These are phyloP conservation scores for Penicillium riverlandense DNA, from an alignment of 495 filamentous ascomycete species.

Conservation along the genomic window DNA sequence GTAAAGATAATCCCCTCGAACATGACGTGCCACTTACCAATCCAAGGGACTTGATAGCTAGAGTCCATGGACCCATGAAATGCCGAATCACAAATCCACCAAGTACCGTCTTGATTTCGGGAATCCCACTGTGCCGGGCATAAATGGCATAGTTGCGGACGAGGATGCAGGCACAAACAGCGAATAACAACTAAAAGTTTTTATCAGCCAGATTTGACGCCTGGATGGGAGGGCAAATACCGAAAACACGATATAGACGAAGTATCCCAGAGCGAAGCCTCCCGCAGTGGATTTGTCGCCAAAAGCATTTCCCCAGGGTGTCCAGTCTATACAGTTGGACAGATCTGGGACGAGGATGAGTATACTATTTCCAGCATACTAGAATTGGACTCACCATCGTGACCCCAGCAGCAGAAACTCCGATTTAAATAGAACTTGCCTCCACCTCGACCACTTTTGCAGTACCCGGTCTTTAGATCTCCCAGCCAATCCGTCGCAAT, in stretches of 20 bases:
- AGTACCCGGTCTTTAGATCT: slow-evolving; percentile 90
- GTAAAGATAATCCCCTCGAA: neutral
- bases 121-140: slow-evolving; percentile 93
- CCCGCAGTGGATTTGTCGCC: slow-evolving; percentile 58
- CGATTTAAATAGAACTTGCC: slow-evolving; percentile 86
- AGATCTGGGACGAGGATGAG: slow-evolving; percentile 38
- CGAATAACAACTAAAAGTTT: slow-evolving; percentile 62
- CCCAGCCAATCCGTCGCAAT: slow-evolving; percentile 92
- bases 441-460: slow-evolving; percentile 62
- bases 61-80: slow-evolving; percentile 90
- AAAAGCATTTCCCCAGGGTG: slow-evolving; percentile 71
- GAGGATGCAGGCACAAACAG: slow-evolving; percentile 66
- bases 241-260: slow-evolving; percentile 76
- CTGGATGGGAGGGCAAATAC: slow-evolving; percentile 36
- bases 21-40: slow-evolving; percentile 49
- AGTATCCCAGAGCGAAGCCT: slow-evolving; percentile 73
- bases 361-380: neutral
- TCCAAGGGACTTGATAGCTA: slow-evolving; percentile 86
- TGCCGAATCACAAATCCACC: slow-evolving; percentile 89
- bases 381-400: slow-evolving; percentile 50
- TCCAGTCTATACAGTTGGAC: slow-evolving; percentile 77
- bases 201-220: slow-evolving; percentile 12
- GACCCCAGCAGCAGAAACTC: slow-evolving; percentile 87
- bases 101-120: slow-evolving; percentile 94
- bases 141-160: slow-evolving; percentile 81